Evolutionary conservation across 192 early-diverging fungal genomes (phyloP).

Genomic region (Podila epigama): DNA sequence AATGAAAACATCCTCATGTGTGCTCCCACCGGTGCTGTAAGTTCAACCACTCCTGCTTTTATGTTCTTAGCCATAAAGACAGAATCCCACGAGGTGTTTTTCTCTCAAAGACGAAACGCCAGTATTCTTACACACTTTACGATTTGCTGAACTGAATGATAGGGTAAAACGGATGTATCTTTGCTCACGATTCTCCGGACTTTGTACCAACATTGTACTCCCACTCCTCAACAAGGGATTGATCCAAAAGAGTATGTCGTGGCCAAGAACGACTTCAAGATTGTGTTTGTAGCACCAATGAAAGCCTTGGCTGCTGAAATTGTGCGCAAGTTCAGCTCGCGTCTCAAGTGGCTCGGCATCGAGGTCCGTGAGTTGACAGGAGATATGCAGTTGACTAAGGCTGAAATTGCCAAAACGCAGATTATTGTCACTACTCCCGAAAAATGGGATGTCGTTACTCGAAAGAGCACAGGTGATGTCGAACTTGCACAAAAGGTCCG

Average conservation of each 20-base stretch:
- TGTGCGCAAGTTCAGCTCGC: conserved; percentile 87
- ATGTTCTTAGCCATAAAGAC: not conserved
- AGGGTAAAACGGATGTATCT: conserved; percentile 98
- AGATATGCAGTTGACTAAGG: conserved; percentile 98
- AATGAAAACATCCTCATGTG: conserved; percentile 99
- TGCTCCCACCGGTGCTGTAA: conserved; percentile 95
- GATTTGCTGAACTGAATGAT: too few relatives aligned
- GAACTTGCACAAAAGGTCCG: conserved; percentile 91
- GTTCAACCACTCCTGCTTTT: conserved; percentile 22
- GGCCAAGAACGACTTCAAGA: conserved; percentile 92
- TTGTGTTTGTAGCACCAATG: conserved; percentile 98
- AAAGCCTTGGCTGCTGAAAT: conserved; percentile 98
- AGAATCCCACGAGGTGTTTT: not conserved
- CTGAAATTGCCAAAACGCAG: conserved; percentile 92
- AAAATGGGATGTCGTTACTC: conserved; percentile 99
- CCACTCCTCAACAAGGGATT: conserved; percentile 53
- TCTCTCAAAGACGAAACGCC: too few relatives aligned
- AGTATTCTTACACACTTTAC: not conserved
- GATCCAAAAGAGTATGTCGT: conserved; percentile 64
- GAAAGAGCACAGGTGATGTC: conserved; percentile 94
- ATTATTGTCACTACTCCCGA: conserved; percentile 99
- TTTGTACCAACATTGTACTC: conserved; percentile 75
- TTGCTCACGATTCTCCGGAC: conserved; percentile 91
- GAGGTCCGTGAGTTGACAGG: conserved; percentile 93
- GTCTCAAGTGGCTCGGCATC: conserved; percentile 86